Base-by-base conservation (phyloP, 1,284 basidiomycete species). In the Trichosporon coremiiforme region DNA sequence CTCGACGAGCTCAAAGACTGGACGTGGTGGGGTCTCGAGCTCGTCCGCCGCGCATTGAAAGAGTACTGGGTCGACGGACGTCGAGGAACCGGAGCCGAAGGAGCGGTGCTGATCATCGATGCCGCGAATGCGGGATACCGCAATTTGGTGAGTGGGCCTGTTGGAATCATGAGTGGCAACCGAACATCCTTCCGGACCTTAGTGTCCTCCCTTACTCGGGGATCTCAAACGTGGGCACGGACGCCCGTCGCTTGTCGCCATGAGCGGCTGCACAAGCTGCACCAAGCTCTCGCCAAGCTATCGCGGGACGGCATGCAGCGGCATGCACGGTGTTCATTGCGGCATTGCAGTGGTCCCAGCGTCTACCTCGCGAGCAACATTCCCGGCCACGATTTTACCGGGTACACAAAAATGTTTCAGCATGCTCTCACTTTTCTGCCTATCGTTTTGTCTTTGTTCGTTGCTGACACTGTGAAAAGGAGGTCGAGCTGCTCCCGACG, bases 401-500 rank as follows among this genome's bases (percentile, higher is more conserved):
- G n/a, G 20, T 10, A 53, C 50, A 53, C 50, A 53, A 8, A 53
- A 53, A n/a, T 53, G 50, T 53, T 53, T 53, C 50, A 53, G 20
- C 50, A 20, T 10, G 2, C 25, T 29, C 6, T 25, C 25, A 20
- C 20, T 31, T 17, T 13, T 55, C 47, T 55, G 31, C 31, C 7
- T 36, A 13, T 66, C 29, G 17, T 6, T 20, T n/a, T 1, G 36
- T 25, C 22, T 10, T 13, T 29, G 20, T 31, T 33, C 45, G 25
- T 20, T 25, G 55, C 55, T 60, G 35, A 70, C 69, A 60, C 63
- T 9, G n/a, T 36, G 13, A 7, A 13, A 67, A 83, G 83, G 82
- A 84, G 72, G 76, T 83, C 20, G 83, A 84, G 67, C 75, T 84
- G 0, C 72, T 83, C 3, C 82, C 83, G 1, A 80, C 78, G 9